A percentile compares a stretch with the other conserved stretches of the same genome.
These are phyloP conservation scores for Rhynchospora breviuscula DNA, from an alignment of 176 grass and related monocot species.

Conservation along the genomic window DNA sequence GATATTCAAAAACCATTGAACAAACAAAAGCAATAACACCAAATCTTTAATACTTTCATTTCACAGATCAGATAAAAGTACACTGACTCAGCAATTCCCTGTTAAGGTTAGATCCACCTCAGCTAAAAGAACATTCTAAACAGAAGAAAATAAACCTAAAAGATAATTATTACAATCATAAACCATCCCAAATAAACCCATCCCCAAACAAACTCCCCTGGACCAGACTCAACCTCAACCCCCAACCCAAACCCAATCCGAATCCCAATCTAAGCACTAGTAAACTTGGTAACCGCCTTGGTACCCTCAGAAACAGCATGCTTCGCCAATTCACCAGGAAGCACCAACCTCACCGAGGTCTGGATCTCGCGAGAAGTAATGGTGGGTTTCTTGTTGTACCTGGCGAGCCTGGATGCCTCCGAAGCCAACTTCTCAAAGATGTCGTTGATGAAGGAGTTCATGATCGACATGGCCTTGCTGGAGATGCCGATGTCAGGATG, in stretches of 20 bases:
- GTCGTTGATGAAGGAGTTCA: conserved; percentile 39
- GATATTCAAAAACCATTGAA: not conserved
- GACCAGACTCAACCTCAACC: not conserved
- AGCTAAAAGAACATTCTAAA: not conserved
- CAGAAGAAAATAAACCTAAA: not conserved
- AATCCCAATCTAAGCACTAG: conserved; percentile 12
- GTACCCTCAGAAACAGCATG: conserved; percentile 37
- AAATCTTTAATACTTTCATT: not conserved
- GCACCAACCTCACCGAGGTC: conserved; percentile 32
- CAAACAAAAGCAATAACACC: not conserved
- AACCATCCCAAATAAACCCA: not conserved
- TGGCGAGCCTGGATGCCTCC: conserved; percentile 21
- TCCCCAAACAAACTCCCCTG: not conserved
- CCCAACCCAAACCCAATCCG: not conserved
- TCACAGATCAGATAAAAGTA: not conserved
- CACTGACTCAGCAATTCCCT: not conserved
- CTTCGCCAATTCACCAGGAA: conserved; percentile 34
- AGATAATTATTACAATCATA: not conserved
- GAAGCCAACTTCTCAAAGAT: conserved; percentile 33
- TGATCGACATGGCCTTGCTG: conserved; percentile 39
- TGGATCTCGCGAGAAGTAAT: conserved; percentile 36
- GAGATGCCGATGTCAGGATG: conserved; percentile 35
- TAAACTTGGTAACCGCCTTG: conserved; percentile 34
- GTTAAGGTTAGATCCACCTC: not conserved
- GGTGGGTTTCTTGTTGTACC: conserved; percentile 37